A percentile compares a stretch with the other conserved stretches of the same genome.
Conservation (phyloP, 306 rosid genomes). For the Dryas octopetala region DNA sequence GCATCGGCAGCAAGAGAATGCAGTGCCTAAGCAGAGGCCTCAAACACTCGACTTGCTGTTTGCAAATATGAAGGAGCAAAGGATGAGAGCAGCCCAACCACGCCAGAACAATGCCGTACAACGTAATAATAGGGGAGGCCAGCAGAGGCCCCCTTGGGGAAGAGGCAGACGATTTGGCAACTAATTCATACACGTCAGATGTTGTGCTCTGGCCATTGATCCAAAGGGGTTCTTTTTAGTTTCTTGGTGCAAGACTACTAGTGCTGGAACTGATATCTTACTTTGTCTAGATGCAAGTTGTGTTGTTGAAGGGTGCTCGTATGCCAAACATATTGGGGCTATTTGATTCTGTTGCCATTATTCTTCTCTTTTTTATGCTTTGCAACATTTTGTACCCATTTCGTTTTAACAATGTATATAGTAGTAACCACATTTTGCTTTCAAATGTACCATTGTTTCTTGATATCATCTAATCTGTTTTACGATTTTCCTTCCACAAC, state of each 20-base stretch:
- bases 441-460: neutral
- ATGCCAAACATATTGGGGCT: neutral
- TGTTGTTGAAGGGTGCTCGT: neutral
- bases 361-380: neutral
- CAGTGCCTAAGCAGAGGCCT: conserved; percentile 56
- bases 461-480: no score
- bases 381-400: neutral
- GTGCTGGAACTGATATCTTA: neutral
- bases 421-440: neutral
- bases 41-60: conserved; percentile 79
- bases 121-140: conserved; percentile 47
- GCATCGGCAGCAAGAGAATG: conserved; percentile 33
- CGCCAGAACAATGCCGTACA: conserved; percentile 48
- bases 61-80: conserved; percentile 87
- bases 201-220: no score
- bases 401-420: neutral
- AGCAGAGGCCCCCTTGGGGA: conserved; percentile 62
- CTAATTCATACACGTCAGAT: conserved; percentile 11
- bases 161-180: conserved; percentile 69
- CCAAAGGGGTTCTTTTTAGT: no score
- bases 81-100: conserved; percentile 53
- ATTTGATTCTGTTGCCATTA: neutral
- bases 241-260: neutral
- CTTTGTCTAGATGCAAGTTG: neutral
- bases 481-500: no score